A percentile compares a stretch with the other conserved stretches of the same genome.
phyloP scores from a whole-genome alignment of 2,329 filamentous ascomycete genomes.

The Aureobasidium leucospermi region DNA sequence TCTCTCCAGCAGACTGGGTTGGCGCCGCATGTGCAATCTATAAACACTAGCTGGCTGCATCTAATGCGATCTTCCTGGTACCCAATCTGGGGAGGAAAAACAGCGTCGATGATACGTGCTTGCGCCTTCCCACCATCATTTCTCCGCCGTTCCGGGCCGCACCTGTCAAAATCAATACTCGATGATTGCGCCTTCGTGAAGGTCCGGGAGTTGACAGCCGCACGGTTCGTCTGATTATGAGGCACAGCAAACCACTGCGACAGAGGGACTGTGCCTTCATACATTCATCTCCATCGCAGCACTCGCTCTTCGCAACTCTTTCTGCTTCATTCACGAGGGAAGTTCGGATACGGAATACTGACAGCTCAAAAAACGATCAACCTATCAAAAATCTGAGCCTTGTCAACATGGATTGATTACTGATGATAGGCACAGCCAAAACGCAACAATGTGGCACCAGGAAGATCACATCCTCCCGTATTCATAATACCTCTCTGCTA shows the following conservation, averaged over 20 bases:
- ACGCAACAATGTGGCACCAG: too few relatives aligned
- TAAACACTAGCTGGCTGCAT: background rate
- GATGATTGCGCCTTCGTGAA: background rate
- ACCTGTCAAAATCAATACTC: background rate
- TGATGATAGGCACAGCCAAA: too few relatives aligned
- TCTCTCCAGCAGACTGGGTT: background rate
- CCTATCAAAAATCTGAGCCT: background rate
- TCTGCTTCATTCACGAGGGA: too few relatives aligned
- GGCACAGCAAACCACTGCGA: too few relatives aligned
- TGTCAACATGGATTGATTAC: too few relatives aligned
- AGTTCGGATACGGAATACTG: background rate
- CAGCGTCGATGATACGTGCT: background rate
- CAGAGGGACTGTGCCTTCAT: too few relatives aligned
- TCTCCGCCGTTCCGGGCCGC: background rate
- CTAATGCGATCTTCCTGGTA: background rate
- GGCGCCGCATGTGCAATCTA: background rate
- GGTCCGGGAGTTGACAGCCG: background rate
- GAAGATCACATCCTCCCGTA: background rate
- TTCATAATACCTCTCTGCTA: background rate
- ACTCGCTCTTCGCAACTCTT: background rate
- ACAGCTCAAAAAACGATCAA: background rate
- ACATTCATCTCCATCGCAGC: too few relatives aligned
- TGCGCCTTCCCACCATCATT: background rate
- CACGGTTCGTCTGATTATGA: background rate
- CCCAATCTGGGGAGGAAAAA: constrained; percentile 2